Evolutionary conservation across 2,329 filamentous ascomycete genomes (phyloP).

Genomic region (Calonectria crousiana): DNA sequence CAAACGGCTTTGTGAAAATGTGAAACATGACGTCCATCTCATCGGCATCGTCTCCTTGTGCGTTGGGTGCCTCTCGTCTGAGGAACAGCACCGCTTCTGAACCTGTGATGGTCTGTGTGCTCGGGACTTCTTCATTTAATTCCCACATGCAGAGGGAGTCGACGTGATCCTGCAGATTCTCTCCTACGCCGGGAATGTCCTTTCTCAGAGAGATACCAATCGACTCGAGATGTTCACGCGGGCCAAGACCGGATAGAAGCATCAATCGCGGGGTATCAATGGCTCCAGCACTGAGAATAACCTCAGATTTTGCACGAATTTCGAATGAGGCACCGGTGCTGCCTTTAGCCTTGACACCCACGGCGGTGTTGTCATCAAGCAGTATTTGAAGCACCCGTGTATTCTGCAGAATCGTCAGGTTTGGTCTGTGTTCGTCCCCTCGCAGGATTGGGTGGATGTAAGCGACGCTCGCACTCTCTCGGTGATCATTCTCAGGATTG

Average conservation of each 20-base stretch:
- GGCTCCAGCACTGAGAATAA: conserved; percentile 60
- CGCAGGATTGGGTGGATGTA: conserved; percentile 25
- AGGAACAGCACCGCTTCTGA: conserved; percentile 81
- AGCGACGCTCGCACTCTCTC: conserved; percentile 21
- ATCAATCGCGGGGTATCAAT: conserved; percentile 65
- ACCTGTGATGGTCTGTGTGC: conserved; percentile 77
- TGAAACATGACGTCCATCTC: conserved; percentile 93
- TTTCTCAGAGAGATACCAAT: conserved; percentile 55
- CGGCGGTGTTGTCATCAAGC: conserved; percentile 71
- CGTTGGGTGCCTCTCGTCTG: conserved; percentile 59
- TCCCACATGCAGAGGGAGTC: conserved; percentile 69
- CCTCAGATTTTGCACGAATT: conserved; percentile 51
- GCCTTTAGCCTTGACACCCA: conserved; percentile 60
- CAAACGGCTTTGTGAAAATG: conserved; percentile 94
- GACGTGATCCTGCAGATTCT: conserved; percentile 67
- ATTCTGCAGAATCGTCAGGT: conserved; percentile 72
- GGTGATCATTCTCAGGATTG: conserved; percentile 3
- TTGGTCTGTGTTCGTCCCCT: conserved; percentile 13
- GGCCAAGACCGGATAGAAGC: conserved; percentile 61
- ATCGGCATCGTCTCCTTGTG: conserved; percentile 71
- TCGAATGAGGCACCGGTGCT: background rate
- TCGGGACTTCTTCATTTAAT: conserved; percentile 73
- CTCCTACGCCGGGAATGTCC: conserved; percentile 68
- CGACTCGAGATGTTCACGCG: conserved; percentile 50
- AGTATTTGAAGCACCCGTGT: conserved; percentile 84